A percentile compares a stretch with the other conserved stretches of the same genome.
These are phyloP conservation scores for Phytophthora citricola DNA, from an alignment of 352 stramenopile species.

Conservation along the genomic window DNA sequence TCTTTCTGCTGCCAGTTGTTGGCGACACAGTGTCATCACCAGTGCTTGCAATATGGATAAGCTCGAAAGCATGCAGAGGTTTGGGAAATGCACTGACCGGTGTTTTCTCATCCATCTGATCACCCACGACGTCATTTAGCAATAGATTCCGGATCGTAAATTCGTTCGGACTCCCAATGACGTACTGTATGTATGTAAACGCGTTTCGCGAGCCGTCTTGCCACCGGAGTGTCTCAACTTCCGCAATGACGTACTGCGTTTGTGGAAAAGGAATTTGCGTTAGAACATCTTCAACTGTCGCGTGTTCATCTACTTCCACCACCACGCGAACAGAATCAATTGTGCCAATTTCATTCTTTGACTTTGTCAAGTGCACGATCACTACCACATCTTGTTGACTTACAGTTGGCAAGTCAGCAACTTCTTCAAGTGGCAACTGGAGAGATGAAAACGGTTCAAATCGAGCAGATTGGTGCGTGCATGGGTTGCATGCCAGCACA, in stretches of 20 bases:
- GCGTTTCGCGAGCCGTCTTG: too few species aligned
- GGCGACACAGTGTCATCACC: conserved; percentile 10
- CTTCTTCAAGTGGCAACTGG: conserved; percentile 54
- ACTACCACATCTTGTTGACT: conserved; percentile 39
- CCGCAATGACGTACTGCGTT: conserved; percentile 16
- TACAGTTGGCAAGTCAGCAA: background rate
- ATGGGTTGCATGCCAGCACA: conserved; percentile 89
- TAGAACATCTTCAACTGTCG: conserved; percentile 16
- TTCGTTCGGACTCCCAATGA: conserved; percentile 19
- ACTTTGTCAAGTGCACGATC: conserved; percentile 43
- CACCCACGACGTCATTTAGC: conserved; percentile 2
- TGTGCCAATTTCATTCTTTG: background rate
- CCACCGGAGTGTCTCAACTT: too few species aligned
- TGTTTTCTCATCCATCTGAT: conserved; percentile 14
- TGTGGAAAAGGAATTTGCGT: background rate
- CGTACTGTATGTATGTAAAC: too few species aligned
- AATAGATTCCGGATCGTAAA: conserved; percentile 56
- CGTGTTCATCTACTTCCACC: conserved; percentile 1
- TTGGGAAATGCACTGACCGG: conserved; percentile 22
- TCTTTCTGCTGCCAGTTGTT: background rate
- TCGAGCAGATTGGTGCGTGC: conserved; percentile 79
- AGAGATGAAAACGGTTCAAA: conserved; percentile 92
- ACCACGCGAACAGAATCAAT: conserved; percentile 6
- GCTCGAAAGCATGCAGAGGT: conserved; percentile 52
- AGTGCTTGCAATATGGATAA: conserved; percentile 10